These are phyloP conservation scores for Ceratobasidium sp. DNA, from an alignment of 1,284 basidiomycete species.

Conservation along the genomic window DNA sequence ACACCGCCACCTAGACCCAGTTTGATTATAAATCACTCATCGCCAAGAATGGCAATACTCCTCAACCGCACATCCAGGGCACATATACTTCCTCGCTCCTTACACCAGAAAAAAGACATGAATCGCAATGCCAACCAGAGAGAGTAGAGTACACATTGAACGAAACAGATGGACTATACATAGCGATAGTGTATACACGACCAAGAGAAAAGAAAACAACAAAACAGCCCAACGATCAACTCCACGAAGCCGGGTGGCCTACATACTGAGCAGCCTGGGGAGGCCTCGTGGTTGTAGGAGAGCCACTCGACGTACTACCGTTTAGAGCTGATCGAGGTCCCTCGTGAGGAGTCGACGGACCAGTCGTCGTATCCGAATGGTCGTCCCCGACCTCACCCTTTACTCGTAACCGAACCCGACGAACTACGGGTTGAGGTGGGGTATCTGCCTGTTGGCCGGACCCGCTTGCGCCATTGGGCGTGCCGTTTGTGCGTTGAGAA, in stretches of 20 bases:
- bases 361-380: slow-evolving; percentile 20
- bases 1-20: no score
- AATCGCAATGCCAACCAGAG: background rate
- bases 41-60: no score
- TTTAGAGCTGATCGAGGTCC: background rate
- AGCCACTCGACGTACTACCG: background rate
- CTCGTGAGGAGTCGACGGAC: slow-evolving; percentile 9
- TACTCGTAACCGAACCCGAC: slow-evolving; percentile 23
- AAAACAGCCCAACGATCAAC: background rate
- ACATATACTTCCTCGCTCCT: no score
- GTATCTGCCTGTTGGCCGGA: slow-evolving; percentile 32
- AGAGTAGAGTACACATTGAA: slow-evolving; percentile 20
- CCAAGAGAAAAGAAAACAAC: background rate
- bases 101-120: no score
- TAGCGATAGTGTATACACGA: slow-evolving; percentile 29
- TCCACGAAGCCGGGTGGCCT: background rate
- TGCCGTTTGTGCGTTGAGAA: background rate
- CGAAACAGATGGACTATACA: slow-evolving; percentile 28
- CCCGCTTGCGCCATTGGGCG: slow-evolving; percentile 5
- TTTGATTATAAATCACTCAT: no score
- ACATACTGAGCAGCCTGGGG: background rate
- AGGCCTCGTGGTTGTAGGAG: slow-evolving; percentile 4
- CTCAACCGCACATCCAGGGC: no score
- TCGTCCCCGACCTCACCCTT: slow-evolving; percentile 24
- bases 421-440: slow-evolving; percentile 26